Evolutionary conservation across 768 basidiomycete species (phyloP).

Genomic region (Xerocomellus amylosporus): DNA sequence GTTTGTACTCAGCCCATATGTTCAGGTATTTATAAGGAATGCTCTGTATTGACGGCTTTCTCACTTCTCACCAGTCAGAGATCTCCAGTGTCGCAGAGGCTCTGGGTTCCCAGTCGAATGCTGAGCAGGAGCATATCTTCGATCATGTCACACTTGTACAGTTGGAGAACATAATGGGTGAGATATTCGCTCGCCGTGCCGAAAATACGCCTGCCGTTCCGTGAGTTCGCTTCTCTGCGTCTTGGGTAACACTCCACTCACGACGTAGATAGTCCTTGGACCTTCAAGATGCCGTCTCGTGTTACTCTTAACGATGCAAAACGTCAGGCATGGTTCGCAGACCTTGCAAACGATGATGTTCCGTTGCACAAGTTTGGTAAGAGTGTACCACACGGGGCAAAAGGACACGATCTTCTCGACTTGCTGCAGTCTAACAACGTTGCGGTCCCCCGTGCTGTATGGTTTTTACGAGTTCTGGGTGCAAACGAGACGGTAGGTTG

Average conservation of each 20-base stretch:
- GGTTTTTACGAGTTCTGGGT: constrained; percentile 85
- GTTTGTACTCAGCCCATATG: constrained; percentile 49
- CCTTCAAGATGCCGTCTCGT: constrained; percentile 79
- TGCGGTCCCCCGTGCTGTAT: constrained; percentile 77
- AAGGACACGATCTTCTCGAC: constrained; percentile 81
- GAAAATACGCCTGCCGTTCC: constrained; percentile 58
- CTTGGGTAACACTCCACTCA: background rate
- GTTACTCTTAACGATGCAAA: constrained; percentile 79
- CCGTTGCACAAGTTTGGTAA: constrained; percentile 80
- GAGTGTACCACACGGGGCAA: constrained; percentile 83
- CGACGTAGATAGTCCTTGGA: constrained; percentile 40
- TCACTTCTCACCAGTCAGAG: constrained; percentile 23
- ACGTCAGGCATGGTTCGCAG: constrained; percentile 78
- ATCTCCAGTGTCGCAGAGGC: constrained; percentile 12
- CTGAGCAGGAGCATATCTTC: constrained; percentile 44
- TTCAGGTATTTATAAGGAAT: constrained; percentile 48
- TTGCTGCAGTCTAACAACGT: constrained; percentile 73
- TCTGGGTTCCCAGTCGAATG: constrained; percentile 12
- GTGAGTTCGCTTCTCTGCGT: constrained; percentile 41
- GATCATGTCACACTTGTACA: constrained; percentile 52
- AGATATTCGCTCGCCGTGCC: constrained; percentile 63
- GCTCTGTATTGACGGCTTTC: background rate
- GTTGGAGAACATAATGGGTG: constrained; percentile 73
- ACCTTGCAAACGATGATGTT: constrained; percentile 76
- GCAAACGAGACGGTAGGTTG: constrained; percentile 74